Percentiles rank a stretch among this genome's conserved stretches.
Conservation (phyloP, 2,329 filamentous ascomycete genomes). For the Hypoxylon sp. region DNA sequence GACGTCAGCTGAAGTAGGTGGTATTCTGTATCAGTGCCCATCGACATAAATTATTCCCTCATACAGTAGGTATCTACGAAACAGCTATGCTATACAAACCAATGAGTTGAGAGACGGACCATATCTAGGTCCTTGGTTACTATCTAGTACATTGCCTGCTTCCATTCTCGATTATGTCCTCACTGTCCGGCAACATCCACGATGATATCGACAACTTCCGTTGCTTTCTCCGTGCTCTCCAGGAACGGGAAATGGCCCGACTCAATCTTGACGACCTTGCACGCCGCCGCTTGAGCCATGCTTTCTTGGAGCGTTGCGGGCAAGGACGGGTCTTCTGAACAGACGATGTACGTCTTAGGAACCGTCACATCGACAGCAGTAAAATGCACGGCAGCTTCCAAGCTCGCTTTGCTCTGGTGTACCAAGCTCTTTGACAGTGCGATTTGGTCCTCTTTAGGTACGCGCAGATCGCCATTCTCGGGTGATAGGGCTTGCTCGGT, state of each 20-base stretch:
- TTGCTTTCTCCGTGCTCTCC: conserved; percentile 29
- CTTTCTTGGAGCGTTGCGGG: conserved; percentile 41
- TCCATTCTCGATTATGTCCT: neutral
- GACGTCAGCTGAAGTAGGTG: neutral
- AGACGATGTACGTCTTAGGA: conserved; percentile 49
- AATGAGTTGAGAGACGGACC: conserved; percentile 25
- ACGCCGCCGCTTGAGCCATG: conserved; percentile 41
- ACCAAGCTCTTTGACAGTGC: conserved; percentile 28
- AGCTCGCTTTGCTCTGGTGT: conserved; percentile 35
- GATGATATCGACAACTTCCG: conserved; percentile 34
- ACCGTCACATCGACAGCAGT: conserved; percentile 45
- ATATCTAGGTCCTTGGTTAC: neutral
- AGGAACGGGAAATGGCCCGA: conserved; percentile 45
- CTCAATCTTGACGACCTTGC: conserved; percentile 39
- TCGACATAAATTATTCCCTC: neutral
- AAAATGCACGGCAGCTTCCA: conserved; percentile 33
- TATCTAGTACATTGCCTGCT: neutral
- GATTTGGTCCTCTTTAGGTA: conserved; percentile 15
- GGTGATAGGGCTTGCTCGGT: conserved; percentile 27
- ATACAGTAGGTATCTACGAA: neutral
- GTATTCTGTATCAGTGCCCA: neutral
- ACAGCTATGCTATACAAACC: conserved; percentile 5
- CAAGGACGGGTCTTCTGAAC: conserved; percentile 44
- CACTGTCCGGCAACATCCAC: conserved; percentile 34
- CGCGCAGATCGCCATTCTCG: neutral